These are phyloP conservation scores for Chalciporus sphaerocephalus DNA, from an alignment of 768 basidiomycete genomes.

Conservation along the genomic window DNA sequence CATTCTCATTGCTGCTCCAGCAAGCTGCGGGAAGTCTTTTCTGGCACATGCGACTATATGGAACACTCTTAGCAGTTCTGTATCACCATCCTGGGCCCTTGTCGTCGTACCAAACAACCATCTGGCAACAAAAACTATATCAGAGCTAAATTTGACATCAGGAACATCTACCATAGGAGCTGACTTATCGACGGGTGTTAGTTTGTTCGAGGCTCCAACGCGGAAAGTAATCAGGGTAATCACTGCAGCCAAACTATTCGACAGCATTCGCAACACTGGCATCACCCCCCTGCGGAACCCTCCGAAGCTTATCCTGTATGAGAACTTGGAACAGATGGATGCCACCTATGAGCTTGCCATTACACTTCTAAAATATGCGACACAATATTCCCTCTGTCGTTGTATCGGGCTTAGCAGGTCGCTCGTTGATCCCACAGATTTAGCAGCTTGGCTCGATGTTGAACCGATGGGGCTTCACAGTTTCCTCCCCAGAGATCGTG, in stretches of 20 bases:
- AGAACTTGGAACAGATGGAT: slow-evolving; percentile 82
- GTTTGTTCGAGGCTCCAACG: slow-evolving; percentile 34
- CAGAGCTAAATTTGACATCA: slow-evolving; percentile 46
- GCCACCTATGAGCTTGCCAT: slow-evolving; percentile 76
- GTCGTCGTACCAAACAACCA: slow-evolving; percentile 59
- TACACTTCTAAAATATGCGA: slow-evolving; percentile 64
- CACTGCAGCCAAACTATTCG: slow-evolving; percentile 50
- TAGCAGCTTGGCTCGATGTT: slow-evolving; percentile 82
- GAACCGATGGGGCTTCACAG: slow-evolving; percentile 58
- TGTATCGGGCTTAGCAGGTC: slow-evolving; percentile 76
- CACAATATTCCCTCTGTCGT: slow-evolving; percentile 59
- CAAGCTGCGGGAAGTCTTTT: slow-evolving; percentile 75
- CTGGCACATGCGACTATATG: slow-evolving; percentile 67
- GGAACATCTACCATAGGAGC: slow-evolving; percentile 37
- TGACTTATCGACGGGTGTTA: slow-evolving; percentile 28
- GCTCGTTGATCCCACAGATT: slow-evolving; percentile 72
- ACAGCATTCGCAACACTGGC: slow-evolving; percentile 35
- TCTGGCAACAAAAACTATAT: slow-evolving; percentile 50
- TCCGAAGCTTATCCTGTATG: slow-evolving; percentile 70
- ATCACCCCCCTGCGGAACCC: slow-evolving; percentile 26
- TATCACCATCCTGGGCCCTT: slow-evolving; percentile 51
- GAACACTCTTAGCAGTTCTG: slow-evolving; percentile 45
- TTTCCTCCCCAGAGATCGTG: slow-evolving; percentile 81
- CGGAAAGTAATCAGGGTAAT: slow-evolving; percentile 51
- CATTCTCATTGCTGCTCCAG: slow-evolving; percentile 71